phyloP scores from a whole-genome alignment of 2,329 filamentous ascomycete species.

The Trichoderma arundinaceum region DNA sequence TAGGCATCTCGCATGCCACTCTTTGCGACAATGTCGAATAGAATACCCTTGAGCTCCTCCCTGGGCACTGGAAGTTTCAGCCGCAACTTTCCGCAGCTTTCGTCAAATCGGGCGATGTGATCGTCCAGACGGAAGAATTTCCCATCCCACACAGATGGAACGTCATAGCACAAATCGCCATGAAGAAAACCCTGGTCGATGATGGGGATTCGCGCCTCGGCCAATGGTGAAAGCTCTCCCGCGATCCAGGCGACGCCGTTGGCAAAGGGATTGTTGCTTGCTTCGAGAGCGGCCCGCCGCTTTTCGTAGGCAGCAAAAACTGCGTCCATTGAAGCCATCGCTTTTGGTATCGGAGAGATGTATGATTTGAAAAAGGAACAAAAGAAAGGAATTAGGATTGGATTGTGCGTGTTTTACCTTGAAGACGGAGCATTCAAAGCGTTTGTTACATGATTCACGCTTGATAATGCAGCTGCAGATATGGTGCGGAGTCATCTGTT shows the following conservation, averaged over 20 bases:
- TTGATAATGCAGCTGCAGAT: background rate
- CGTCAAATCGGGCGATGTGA: slow-evolving; percentile 11
- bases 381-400: no score
- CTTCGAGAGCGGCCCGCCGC: slow-evolving; percentile 5
- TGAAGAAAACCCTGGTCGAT: slow-evolving; percentile 25
- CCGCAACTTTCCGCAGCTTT: slow-evolving; percentile 10
- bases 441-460: background rate
- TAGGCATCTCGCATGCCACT: slow-evolving; percentile 23
- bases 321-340: slow-evolving; percentile 17
- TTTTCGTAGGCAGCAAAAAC: slow-evolving; percentile 9
- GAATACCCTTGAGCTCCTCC: slow-evolving; percentile 18
- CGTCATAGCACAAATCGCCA: slow-evolving; percentile 21
- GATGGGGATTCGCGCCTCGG: slow-evolving; percentile 20
- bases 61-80: slow-evolving; percentile 1
- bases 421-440: background rate
- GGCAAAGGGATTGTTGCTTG: slow-evolving; percentile 18
- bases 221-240: slow-evolving; percentile 14
- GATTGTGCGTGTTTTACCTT: background rate
- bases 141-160: slow-evolving; percentile 19
- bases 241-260: slow-evolving; percentile 18
- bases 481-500: background rate
- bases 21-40: slow-evolving; percentile 27
- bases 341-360: background rate
- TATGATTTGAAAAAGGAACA: background rate
- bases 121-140: slow-evolving; percentile 26